Base-by-base conservation (phyloP, 176 grass and related monocot genomes). In the Cymbopogon citratus region DNA sequence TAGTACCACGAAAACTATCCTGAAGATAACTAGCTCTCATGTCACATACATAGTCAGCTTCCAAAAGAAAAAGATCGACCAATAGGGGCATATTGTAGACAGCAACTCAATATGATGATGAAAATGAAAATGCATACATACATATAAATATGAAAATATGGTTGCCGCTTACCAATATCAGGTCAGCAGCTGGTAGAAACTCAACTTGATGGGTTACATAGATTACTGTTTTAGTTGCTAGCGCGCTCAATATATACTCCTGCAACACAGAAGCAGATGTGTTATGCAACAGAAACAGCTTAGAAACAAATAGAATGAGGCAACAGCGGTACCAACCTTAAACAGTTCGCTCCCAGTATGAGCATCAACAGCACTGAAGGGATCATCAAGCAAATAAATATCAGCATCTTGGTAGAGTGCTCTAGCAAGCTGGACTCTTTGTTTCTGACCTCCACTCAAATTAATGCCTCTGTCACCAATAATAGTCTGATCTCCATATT, bases 171-270 rank as follows among this genome's bases (percentile, higher is more conserved):
- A 99, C 96, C 82, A 99, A 77, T 91, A 99, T 99, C 60, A 93
- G 74, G 66, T 99, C 91, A 75, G 96, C 91, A 82, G 96, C 79
- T 80, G 92, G 96, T 60, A 99, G 92, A 91, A 99, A 99, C 51
- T 99, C 96, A 45, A 99, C 91, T 88, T 99, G 96, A 94, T 99
- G 96, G 18, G 96, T 99, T 81, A 99, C 92, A 83, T 93, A 99
- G 60, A 99, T 75, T 68, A 99, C 92, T 35, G 96, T 99, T 73
- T 99, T 99, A 28, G 59, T 83, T 54, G 87, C 88, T 78, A 99
- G 65, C 51, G 96, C 92, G 36, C 63, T 73, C 84, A 92, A 77
- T 85, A 99, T 95, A 81, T 99, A 99, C 68, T 95, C 96, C 92
- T 99, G 92, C 73, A 92, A 84, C 36, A 87, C 54, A 84, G 62